These are phyloP conservation scores for Suillus alpinus DNA, from an alignment of 768 basidiomycete genomes.

Conservation along the genomic window DNA sequence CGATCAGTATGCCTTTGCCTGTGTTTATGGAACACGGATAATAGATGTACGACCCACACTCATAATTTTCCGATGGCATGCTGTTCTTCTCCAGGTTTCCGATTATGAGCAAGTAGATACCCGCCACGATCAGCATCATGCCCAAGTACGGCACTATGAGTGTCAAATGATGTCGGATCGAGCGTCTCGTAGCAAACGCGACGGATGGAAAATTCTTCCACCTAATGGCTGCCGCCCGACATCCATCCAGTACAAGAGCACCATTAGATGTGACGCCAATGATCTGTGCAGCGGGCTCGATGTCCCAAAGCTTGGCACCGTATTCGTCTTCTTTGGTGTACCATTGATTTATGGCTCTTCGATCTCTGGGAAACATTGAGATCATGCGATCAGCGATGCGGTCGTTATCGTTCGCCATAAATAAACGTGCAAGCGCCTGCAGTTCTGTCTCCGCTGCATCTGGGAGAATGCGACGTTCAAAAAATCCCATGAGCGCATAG, in stretches of 20 bases:
- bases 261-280: slow-evolving; percentile 15
- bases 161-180: slow-evolving; percentile 8
- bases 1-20: background rate
- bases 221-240: slow-evolving; percentile 19
- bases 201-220: slow-evolving; percentile 22
- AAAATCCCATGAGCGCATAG: slow-evolving; percentile 22
- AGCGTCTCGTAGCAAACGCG: slow-evolving; percentile 13
- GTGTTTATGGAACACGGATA: too few species aligned
- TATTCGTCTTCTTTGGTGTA: slow-evolving; percentile 16
- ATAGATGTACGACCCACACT: too few species aligned
- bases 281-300: slow-evolving; percentile 13
- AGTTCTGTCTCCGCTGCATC: slow-evolving; percentile 15
- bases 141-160: slow-evolving; percentile 5
- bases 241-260: slow-evolving; percentile 19
- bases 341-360: too few species aligned
- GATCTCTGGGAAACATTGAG: too few species aligned
- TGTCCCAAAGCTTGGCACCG: slow-evolving; percentile 15
- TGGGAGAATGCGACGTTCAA: slow-evolving; percentile 18
- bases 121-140: slow-evolving; percentile 4
- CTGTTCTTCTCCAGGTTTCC: background rate
- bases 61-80: too few species aligned
- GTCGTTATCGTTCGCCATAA: slow-evolving; percentile 21
- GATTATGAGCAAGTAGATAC: background rate
- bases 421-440: slow-evolving; percentile 18
- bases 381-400: slow-evolving; percentile 19